A percentile compares a stretch with the other conserved stretches of the same genome.
Evolutionary conservation across 345 rosid species (phyloP).

Genomic region (Populus davidiana): DNA sequence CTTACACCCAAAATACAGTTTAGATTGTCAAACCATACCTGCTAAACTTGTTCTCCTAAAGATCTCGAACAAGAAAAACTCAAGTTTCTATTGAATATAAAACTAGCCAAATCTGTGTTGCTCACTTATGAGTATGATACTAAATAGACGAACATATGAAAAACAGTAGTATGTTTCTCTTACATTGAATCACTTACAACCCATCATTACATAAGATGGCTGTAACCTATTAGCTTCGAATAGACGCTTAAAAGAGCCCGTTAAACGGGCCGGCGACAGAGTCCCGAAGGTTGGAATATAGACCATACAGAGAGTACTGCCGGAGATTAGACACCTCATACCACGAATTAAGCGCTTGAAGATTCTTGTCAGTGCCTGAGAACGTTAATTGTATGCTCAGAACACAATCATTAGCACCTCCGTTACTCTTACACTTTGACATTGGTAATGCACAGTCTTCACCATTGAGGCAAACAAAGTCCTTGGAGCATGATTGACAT

Average conservation of each 20-base stretch:
- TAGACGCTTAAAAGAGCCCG: slow-evolving; percentile 8
- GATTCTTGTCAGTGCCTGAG: slow-evolving; percentile 81
- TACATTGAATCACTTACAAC: background rate
- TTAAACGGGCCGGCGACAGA: slow-evolving; percentile 18
- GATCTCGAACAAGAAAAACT: background rate
- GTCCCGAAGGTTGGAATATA: slow-evolving; percentile 42
- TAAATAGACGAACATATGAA: background rate
- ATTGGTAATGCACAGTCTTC: slow-evolving; percentile 66
- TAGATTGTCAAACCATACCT: background rate
- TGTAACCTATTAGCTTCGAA: background rate
- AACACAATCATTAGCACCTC: slow-evolving; percentile 51
- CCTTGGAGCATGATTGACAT: slow-evolving; percentile 52
- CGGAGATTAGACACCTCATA: slow-evolving; percentile 73
- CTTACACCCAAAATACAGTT: too few relatives aligned
- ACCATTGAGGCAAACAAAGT: slow-evolving; percentile 48
- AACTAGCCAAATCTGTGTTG: background rate
- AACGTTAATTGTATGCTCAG: slow-evolving; percentile 66
- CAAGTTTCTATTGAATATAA: background rate
- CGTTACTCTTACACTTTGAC: slow-evolving; percentile 46
- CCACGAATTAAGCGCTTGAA: slow-evolving; percentile 74
- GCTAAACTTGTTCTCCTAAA: background rate
- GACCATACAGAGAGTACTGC: slow-evolving; percentile 55
- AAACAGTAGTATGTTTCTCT: background rate
- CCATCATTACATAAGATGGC: background rate
- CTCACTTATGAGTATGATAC: background rate